Conservation (phyloP, 208 protist genomes). For the Kentomonas sorsogonicus region DNA sequence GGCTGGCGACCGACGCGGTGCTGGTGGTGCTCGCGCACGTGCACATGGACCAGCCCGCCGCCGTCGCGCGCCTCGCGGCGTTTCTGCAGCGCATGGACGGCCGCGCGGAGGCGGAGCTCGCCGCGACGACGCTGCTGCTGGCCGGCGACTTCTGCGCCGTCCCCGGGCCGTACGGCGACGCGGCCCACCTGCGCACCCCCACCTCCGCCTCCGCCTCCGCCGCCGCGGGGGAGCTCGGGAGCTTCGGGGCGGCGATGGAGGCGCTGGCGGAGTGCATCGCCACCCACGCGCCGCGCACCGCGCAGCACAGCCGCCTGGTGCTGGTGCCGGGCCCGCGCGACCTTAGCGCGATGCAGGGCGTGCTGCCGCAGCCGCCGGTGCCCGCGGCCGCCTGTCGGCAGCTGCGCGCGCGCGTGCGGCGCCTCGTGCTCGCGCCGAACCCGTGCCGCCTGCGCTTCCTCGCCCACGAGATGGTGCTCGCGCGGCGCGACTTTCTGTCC, state of each 20-base stretch:
- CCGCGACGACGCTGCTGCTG: conserved; percentile 75
- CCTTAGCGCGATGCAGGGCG: conserved; percentile 54
- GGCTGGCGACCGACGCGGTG: conserved; percentile 65
- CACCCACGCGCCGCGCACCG: conserved; percentile 58
- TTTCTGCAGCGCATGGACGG: conserved; percentile 84
- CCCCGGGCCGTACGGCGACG: conserved; percentile 68
- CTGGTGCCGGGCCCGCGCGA: conserved; percentile 77
- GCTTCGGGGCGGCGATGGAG: no score
- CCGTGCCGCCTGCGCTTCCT: conserved; percentile 80
- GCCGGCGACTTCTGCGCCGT: conserved; percentile 70
- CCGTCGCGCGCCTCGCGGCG: conserved; percentile 37
- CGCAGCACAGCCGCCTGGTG: conserved; percentile 72
- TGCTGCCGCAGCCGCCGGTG: conserved; percentile 72
- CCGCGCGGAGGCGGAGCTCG: conserved; percentile 67
- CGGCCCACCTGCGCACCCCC: conserved; percentile 62
- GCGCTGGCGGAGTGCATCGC: conserved; percentile 46
- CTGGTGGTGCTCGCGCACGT: conserved; percentile 79
- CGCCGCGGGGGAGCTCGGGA: no score
- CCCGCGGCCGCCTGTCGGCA: conserved; percentile 40
- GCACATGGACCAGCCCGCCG: conserved; percentile 62
- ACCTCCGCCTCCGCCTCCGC: no score
- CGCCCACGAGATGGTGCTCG: conserved; percentile 82
- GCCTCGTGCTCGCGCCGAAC: conserved; percentile 68
- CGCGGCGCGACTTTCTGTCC: conserved; percentile 68
- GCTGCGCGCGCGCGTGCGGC: conserved; percentile 53